Evolutionary conservation across 2,329 filamentous ascomycete genomes (phyloP).

Genomic region (Botryotinia narcissicola): DNA sequence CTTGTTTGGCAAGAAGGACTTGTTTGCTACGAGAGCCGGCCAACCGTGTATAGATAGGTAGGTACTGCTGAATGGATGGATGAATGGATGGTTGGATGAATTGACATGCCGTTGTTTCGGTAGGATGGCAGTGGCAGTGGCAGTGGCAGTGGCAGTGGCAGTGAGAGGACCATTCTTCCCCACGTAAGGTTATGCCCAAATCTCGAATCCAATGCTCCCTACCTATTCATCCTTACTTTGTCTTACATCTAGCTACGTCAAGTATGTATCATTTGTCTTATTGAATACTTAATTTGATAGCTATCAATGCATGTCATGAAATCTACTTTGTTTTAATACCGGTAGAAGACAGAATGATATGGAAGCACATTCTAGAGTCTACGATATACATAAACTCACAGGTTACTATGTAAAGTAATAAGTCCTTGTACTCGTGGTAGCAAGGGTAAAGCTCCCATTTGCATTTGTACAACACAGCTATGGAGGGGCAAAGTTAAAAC

Average conservation of each 20-base stretch:
- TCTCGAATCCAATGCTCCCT: background rate
- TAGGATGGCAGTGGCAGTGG: background rate
- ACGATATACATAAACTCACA: too few relatives aligned
- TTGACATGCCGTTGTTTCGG: background rate
- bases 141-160: background rate
- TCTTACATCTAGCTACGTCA: background rate
- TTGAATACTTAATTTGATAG: background rate
- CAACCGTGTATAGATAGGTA: background rate
- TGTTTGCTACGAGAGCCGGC: background rate
- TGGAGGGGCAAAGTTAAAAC: conserved; percentile 1
- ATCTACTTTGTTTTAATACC: background rate
- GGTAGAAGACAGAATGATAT: background rate
- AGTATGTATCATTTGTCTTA: background rate
- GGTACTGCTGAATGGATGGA: background rate
- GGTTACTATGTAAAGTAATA: background rate
- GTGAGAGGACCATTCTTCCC: background rate
- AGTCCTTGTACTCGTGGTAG: background rate
- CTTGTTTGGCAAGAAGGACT: background rate
- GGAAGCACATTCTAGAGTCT: background rate
- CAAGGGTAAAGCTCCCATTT: background rate
- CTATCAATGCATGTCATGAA: background rate
- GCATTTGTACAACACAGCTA: conserved; percentile 17
- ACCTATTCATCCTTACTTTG: background rate
- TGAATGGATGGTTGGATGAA: background rate
- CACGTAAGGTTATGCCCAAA: background rate